Conservation (phyloP, 1,284 basidiomycete genomes). For the Fomes fomentarius region DNA sequence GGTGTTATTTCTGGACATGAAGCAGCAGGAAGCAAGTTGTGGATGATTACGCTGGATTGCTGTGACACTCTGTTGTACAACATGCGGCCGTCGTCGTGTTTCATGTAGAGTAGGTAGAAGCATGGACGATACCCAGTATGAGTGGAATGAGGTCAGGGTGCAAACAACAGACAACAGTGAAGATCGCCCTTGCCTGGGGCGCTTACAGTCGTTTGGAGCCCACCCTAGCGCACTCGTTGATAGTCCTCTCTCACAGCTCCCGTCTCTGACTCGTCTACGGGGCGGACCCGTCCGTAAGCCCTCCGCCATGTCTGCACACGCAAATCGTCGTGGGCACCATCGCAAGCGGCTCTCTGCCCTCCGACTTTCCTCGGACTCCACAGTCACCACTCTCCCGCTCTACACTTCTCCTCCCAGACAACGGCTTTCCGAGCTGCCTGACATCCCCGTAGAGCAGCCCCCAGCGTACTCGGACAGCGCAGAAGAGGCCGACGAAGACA, state of each 20-base stretch:
- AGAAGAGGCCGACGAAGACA: conserved; percentile 76
- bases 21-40: too few relatives aligned
- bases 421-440: conserved; percentile 30
- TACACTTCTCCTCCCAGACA: conserved; percentile 52
- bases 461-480: conserved; percentile 77
- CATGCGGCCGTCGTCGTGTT: not conserved
- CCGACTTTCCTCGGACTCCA: conserved; percentile 70
- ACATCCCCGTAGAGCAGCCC: conserved; percentile 56
- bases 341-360: conserved; percentile 59
- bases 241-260: too few relatives aligned
- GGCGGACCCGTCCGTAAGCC: conserved; percentile 10
- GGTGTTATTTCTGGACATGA: not conserved
- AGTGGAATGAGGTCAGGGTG: not conserved
- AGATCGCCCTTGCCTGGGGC: not conserved
- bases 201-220: not conserved
- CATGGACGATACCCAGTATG: not conserved
- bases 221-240: too few relatives aligned
- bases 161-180: conserved; percentile 18
- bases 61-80: not conserved
- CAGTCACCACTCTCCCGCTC: conserved; percentile 61
- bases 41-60: too few relatives aligned
- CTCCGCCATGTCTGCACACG: conserved; percentile 21
- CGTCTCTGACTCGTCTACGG: conserved; percentile 16
- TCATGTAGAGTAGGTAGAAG: not conserved
- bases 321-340: conserved; percentile 37